phyloP scores from a whole-genome alignment of 2,329 filamentous ascomycete species.

The Paracorniculantispora psalliotae region DNA sequence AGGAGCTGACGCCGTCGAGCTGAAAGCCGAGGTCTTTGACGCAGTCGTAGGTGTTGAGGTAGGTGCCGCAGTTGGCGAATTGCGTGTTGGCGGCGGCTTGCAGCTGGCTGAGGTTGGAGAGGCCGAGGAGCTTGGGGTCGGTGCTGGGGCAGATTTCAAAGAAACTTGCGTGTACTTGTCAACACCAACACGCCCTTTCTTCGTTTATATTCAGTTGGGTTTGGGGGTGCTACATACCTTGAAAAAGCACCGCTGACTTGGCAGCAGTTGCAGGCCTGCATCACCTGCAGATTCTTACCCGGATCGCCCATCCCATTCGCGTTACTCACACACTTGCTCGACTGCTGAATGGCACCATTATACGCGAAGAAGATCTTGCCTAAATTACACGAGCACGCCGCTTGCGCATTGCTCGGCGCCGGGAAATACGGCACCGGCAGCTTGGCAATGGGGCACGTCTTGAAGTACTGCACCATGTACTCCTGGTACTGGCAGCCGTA shows the following conservation, averaged over 20 bases:
- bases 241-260: constrained; percentile 30
- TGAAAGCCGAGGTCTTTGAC: constrained; percentile 20
- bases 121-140: constrained; percentile 20
- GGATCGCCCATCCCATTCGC: constrained; percentile 20
- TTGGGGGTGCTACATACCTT: too few relatives aligned
- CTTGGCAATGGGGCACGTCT: constrained; percentile 25
- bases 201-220: not conserved
- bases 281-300: constrained; percentile 17
- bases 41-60: constrained; percentile 22
- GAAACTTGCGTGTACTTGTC: constrained; percentile 16
- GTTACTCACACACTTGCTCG: constrained; percentile 18
- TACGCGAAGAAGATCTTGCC: constrained; percentile 25
- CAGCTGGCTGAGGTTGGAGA: constrained; percentile 16
- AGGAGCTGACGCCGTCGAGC: constrained; percentile 20
- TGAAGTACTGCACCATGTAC: constrained; percentile 31
- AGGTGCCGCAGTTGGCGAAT: constrained; percentile 16
- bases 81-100: constrained; percentile 16
- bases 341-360: constrained; percentile 17
- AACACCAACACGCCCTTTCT: not conserved
- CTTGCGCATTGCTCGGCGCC: constrained; percentile 26
- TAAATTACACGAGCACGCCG: constrained; percentile 33
- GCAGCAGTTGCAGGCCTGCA: constrained; percentile 30
- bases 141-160: constrained; percentile 30
- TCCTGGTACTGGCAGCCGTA: constrained; percentile 36
- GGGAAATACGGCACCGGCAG: constrained; percentile 34